These are phyloP conservation scores for Kregervanrija delftensis DNA, from an alignment of 805 yeast genomes.

Conservation along the genomic window DNA sequence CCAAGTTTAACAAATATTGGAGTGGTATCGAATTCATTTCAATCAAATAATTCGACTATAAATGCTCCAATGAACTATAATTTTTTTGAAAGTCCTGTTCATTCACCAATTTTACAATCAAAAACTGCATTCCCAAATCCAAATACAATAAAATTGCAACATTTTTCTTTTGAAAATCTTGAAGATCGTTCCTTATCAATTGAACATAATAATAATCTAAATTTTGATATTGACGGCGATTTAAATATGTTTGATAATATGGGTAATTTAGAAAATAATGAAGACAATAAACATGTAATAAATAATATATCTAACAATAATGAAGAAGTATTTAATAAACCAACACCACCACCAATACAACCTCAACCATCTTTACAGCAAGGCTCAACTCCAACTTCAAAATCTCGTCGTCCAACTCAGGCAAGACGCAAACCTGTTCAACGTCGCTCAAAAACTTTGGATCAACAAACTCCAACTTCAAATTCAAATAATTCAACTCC, in stretches of 20 bases:
- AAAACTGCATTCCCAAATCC: slow-evolving; percentile 5
- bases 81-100: slow-evolving; percentile 17
- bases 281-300: neutral
- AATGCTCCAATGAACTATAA: slow-evolving; percentile 1
- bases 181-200: slow-evolving; percentile 7
- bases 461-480: slow-evolving; percentile 4
- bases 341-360: neutral
- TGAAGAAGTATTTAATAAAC: neutral
- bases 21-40: no score
- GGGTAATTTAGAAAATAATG: neutral
- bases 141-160: slow-evolving; percentile 9
- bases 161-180: slow-evolving; percentile 10
- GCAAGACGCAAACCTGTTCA: slow-evolving; percentile 5
- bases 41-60: no score
- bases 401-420: neutral
- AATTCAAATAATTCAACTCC: slow-evolving; percentile 4
- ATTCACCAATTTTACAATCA: slow-evolving; percentile 11
- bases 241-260: slow-evolving; percentile 21
- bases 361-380: neutral
- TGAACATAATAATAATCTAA: slow-evolving; percentile 12
- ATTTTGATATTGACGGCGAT: slow-evolving; percentile 25
- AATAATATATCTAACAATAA: neutral
- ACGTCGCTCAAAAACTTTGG: slow-evolving; percentile 6
- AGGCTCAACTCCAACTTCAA: neutral
- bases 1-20: no score